Percentiles rank a stretch among this genome's conserved stretches.
Evolutionary conservation across 305 asterid species (phyloP).

Genomic region (Rubia balearica): DNA sequence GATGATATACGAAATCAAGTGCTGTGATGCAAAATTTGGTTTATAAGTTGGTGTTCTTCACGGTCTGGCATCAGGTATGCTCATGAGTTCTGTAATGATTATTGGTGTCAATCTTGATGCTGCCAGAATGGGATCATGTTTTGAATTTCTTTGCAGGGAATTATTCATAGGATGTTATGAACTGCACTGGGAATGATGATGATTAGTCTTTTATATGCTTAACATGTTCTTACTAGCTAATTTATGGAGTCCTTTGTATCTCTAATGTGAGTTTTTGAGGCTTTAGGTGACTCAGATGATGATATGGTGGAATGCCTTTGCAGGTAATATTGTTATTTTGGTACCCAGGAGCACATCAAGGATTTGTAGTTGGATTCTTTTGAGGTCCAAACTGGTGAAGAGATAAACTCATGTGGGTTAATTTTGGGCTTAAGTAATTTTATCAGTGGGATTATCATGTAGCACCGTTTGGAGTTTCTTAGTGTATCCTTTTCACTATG

Average conservation of each 20-base stretch:
- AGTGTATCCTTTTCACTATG: constrained; percentile 5
- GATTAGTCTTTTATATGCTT: not conserved
- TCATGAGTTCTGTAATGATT: not conserved
- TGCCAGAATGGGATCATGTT: not conserved
- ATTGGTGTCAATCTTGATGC: not conserved
- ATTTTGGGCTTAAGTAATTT: not conserved
- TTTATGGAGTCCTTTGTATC: not conserved
- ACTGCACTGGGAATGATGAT: not conserved
- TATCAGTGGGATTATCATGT: not conserved
- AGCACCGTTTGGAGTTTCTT: not conserved
- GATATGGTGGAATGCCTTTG: constrained; percentile 5
- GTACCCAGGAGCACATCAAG: not conserved
- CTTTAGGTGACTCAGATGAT: not conserved
- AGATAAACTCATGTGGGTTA: not conserved
- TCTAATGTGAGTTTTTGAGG: not conserved
- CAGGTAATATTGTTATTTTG: not conserved
- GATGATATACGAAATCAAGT: not conserved
- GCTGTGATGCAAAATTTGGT: not conserved
- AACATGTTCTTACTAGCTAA: not conserved
- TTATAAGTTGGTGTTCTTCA: not conserved
- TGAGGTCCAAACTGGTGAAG: not conserved
- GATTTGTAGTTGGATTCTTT: not conserved
- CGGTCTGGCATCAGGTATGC: no score
- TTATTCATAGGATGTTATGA: not conserved
- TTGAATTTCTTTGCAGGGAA: not conserved